phyloP scores from a whole-genome alignment of 176 grass and related monocot genomes.

The Oryza longistaminata region DNA sequence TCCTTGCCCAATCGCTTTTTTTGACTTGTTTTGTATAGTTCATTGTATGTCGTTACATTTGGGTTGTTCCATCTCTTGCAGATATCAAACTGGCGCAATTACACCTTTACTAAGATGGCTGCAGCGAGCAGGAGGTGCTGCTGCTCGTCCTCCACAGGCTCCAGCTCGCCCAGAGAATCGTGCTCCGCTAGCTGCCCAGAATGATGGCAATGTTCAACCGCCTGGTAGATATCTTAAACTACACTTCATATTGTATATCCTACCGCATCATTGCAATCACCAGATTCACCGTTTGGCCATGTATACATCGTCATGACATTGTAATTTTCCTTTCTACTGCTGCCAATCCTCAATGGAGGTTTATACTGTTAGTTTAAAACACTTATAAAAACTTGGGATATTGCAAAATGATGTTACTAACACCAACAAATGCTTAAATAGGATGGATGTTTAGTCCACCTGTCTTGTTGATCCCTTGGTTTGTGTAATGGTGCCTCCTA shows the following conservation, averaged over 20 bases:
- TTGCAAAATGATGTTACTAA: not conserved
- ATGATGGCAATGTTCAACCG: slow-evolving; percentile 53
- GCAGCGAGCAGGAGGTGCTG: slow-evolving; percentile 53
- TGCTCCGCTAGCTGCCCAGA: slow-evolving; percentile 47
- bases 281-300: not conserved
- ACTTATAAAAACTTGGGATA: not conserved
- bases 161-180: slow-evolving; percentile 52
- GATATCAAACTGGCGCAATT: slow-evolving; percentile 88
- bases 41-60: slow-evolving; percentile 30
- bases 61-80: slow-evolving; percentile 33
- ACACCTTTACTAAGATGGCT: slow-evolving; percentile 77
- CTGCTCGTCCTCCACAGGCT: slow-evolving; percentile 58
- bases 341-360: slow-evolving; percentile 12
- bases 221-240: slow-evolving; percentile 46
- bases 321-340: not conserved
- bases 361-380: slow-evolving; percentile 7
- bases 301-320: too few relatives aligned
- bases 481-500: slow-evolving; percentile 9
- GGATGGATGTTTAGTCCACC: not conserved
- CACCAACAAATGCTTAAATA: not conserved
- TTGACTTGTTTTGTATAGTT: slow-evolving; percentile 9
- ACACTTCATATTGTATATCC: slow-evolving; percentile 1
- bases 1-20: not conserved
- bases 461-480: slow-evolving; percentile 12
- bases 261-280: not conserved